Conservation (phyloP, 768 basidiomycete genomes). For the Mycena albidolilacea region DNA sequence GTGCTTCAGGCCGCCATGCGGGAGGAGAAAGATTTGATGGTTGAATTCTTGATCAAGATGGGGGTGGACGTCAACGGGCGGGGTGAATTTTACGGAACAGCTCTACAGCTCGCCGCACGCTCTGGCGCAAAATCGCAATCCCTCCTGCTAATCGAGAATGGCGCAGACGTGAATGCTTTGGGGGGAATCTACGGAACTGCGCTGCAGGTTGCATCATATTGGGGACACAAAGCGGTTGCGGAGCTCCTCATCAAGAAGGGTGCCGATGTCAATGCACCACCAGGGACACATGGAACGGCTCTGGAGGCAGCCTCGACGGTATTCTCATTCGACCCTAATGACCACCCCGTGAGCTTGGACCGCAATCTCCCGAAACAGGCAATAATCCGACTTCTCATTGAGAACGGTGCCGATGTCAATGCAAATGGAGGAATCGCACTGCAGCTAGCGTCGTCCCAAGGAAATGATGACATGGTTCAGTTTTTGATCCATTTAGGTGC, state of each 20-base stretch:
- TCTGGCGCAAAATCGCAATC: neutral
- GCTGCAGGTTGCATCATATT: neutral
- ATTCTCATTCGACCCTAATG: neutral
- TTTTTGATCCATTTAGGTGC: constrained; percentile 3
- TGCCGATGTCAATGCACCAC: constrained; percentile 1
- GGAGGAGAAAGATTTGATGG: neutral
- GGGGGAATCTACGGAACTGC: neutral
- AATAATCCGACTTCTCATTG: constrained; percentile 2
- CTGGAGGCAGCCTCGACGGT: neutral
- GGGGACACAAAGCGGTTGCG: neutral
- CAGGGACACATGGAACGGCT: constrained; percentile 6
- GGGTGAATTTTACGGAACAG: neutral
- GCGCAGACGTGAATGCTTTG: neutral
- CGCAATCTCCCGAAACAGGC: neutral
- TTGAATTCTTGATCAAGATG: neutral
- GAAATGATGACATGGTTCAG: constrained; percentile 7
- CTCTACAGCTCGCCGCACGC: constrained; percentile 5
- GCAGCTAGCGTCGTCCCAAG: neutral
- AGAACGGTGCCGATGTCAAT: neutral
- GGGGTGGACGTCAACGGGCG: neutral
- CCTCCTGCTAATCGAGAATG: neutral
- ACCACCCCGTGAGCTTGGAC: too few species aligned
- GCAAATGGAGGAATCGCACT: neutral
- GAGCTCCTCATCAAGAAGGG: constrained; percentile 8
- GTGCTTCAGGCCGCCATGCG: neutral